Evolutionary conservation across 495 filamentous ascomycete genomes (phyloP), one percentile per base, ranked within the genome.

Genomic region (Penicillium coprophilum): DNA sequence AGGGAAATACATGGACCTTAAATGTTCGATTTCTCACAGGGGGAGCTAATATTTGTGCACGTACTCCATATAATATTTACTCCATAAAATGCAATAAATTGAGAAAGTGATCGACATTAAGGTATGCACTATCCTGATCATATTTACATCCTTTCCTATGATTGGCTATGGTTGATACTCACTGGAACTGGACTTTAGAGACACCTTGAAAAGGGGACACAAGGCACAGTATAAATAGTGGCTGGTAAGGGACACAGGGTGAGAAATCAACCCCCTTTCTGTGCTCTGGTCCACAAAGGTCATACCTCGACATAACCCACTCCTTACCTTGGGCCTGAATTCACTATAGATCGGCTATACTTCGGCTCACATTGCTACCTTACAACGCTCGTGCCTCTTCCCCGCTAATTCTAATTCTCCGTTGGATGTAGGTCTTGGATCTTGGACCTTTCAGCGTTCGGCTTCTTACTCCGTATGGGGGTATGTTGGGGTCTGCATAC

Each of bases 391-490:
- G 34, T 32, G 24, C 40, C 31, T 24, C 27, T 45, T 53, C 38
- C 46, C 60, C 60, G 50, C 13, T 59, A 62, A 56, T 62, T 60
- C 56, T 50, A 57, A 57, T 47, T 51, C 28, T 34, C 13, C 20
- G 32, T 36, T 15, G 0, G 4, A 20, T 12, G 27, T 38, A 43
- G 27, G 17, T n/a, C n/a, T n/a, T n/a, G 17, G 15, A 7, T 38
- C 13, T n/a, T 38, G 8, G 6, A 38, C 3, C 17, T 17, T 38
- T 2, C 34, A 7, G 31, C 0, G n/a, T 17, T 38, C 15, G n/a
- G 8, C 34, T 38, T 38, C 34, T 32, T 32, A 2, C 32, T 34
- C 13, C 32, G 6, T 38, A 38, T 38, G 34, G 7, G n/a, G 7
- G 24, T 5, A 27, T 38, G 34, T 38, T 15, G 24, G 24, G 24